Evolutionary conservation across 169 alveolate genomes (phyloP), one percentile per base, ranked within the genome.

Genomic region (Cryptosporidium viatorum): DNA sequence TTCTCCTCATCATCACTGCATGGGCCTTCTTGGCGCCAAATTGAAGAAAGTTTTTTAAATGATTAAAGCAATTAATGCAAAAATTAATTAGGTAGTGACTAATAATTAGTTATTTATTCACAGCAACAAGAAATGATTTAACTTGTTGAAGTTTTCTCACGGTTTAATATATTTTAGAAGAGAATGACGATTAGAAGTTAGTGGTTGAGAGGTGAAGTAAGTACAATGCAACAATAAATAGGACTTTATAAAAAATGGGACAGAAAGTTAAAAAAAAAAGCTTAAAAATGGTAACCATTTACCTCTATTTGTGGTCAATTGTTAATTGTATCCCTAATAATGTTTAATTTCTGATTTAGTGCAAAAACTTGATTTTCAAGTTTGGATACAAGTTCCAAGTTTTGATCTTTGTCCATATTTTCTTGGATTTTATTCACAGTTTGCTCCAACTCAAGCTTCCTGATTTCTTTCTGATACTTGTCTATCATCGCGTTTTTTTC

Each of bases 361-460:
- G 67, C 0, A 23, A 45, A 69, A 7, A 80, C 65, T 65, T 80
- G 89, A 31, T 80, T 65, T 67, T 80, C 80, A 12, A 80, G 50
- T 59, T 45, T 80, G 35, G 68, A 39, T 5, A 80, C 70, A 35
- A 41, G 73, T 43, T 67, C 80, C 70, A 45, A 60, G 52, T 50
- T 41, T 65, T 80, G 73, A 41, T 80, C 89, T 48, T 59, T 80
- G 16, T 80, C 89, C 60, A 80, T 80, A 31, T 80, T 80, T 65
- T 80, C 80, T 65, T 80, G 89, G 12, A 80, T 80, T 48, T 43
- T 80, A 29, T 43, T 80, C 12, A 80, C 89, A 45, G 89, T 80
- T 41, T 41, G 75, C 29, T 80, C 89, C 6, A 80, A 39, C 62
- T 80, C 89, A 8, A 80, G 62, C 29, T 48, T 80, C 41, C 68